Evolutionary conservation across 2,329 filamentous ascomycete species (phyloP).

Genomic region (Exophiala calicioides): DNA sequence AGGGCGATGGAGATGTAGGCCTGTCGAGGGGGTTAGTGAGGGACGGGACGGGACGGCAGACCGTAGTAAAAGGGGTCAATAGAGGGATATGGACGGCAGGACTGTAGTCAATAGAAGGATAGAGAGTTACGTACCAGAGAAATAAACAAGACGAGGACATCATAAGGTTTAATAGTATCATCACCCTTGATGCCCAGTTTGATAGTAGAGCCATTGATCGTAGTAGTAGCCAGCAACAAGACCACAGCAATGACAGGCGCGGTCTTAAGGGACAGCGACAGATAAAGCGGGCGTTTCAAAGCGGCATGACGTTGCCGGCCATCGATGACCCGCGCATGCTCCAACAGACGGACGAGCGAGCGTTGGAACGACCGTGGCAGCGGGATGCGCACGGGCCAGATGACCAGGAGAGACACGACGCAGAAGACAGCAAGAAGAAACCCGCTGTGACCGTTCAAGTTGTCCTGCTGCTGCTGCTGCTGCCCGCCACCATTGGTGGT

Average conservation of each 20-base stretch:
- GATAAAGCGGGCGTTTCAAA: conserved; percentile 13
- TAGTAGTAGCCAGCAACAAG: conserved; percentile 30
- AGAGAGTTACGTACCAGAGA: conserved; percentile 23
- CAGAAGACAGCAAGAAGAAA: conserved; percentile 31
- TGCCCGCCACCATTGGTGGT: too few species aligned
- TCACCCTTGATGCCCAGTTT: conserved; percentile 30
- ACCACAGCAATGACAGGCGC: conserved; percentile 30
- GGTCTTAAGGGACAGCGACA: conserved; percentile 29
- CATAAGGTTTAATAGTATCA: conserved; percentile 31
- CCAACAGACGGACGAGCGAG: conserved; percentile 9
- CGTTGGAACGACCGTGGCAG: conserved; percentile 19
- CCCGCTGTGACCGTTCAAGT: conserved; percentile 31
- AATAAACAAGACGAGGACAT: conserved; percentile 33
- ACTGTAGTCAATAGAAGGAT: too few species aligned
- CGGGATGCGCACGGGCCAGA: conserved; percentile 28
- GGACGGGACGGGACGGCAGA: too few species aligned
- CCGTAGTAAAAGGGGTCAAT: too few species aligned
- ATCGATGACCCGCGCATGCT: conserved; percentile 19
- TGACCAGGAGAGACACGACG: conserved; percentile 29
- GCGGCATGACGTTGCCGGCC: conserved; percentile 9
- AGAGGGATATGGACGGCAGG: too few species aligned
- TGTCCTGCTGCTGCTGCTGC: conserved; percentile 22
- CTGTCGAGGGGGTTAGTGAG: too few species aligned
- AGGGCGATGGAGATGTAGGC: conserved; percentile 33
- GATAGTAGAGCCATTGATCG: conserved; percentile 31